These are phyloP conservation scores for Pseudognaphalium luteoalbum DNA, from an alignment of 129 eudicot genomes.

Conservation along the genomic window DNA sequence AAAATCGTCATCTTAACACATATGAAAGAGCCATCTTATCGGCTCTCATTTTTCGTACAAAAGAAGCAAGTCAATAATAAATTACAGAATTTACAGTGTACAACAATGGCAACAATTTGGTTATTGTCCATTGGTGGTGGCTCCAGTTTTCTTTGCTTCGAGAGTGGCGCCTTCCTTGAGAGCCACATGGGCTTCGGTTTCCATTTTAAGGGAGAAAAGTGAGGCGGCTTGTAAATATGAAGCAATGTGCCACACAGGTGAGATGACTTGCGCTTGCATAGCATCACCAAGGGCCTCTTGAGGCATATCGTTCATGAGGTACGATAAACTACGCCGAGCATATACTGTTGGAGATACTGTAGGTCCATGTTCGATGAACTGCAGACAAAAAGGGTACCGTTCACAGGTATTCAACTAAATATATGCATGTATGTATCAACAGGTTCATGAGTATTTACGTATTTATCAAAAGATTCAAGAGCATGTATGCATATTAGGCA, in stretches of 20 bases:
- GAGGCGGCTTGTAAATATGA: conserved; percentile 62
- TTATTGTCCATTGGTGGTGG: conserved; percentile 31
- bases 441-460: background rate
- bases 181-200: conserved; percentile 53
- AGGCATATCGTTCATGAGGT: conserved; percentile 64
- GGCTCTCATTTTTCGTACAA: conserved; percentile 25
- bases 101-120: conserved; percentile 13
- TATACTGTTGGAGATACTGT: conserved; percentile 64
- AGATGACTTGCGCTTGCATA: conserved; percentile 72
- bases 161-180: conserved; percentile 57
- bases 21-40: conserved; percentile 17
- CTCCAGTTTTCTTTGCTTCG: conserved; percentile 50
- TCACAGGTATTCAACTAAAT: background rate
- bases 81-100: conserved; percentile 33
- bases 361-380: conserved; percentile 73
- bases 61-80: conserved; percentile 1
- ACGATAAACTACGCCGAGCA: conserved; percentile 66
- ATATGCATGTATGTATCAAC: background rate
- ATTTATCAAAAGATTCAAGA: background rate
- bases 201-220: conserved; percentile 57
- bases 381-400: background rate
- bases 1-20: conserved; percentile 24
- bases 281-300: conserved; percentile 87
- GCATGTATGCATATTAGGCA: background rate
- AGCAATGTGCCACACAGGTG: conserved; percentile 66